Evolutionary conservation across 257 asterid species (phyloP).

Genomic region (Anisodus acutangulus): DNA sequence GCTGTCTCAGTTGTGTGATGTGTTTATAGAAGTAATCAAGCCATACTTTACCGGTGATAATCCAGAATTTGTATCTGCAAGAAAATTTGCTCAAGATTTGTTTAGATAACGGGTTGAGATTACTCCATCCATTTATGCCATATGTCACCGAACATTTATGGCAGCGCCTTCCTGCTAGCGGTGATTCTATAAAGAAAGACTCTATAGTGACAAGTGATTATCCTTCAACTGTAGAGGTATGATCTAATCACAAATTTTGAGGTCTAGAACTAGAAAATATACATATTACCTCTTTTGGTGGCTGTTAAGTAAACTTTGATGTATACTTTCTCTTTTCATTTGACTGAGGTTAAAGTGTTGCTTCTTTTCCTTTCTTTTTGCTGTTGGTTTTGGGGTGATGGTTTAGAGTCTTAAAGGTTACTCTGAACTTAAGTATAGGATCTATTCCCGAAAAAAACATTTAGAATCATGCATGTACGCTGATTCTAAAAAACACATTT

Average conservation of each 20-base stretch:
- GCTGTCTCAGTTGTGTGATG: conserved; percentile 90
- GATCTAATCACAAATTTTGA: conserved; percentile 22
- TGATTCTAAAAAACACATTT: too few relatives aligned
- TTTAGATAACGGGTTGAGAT: conserved; percentile 77
- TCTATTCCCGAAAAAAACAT: background rate
- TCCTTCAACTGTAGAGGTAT: conserved; percentile 76
- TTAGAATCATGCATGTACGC: background rate
- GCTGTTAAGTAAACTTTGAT: background rate
- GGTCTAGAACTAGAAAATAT: background rate
- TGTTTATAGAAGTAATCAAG: conserved; percentile 91
- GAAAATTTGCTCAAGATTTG: conserved; percentile 84
- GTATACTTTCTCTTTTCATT: background rate
- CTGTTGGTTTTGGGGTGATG: conserved; percentile 19
- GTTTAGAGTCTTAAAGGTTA: background rate
- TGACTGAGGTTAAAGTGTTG: background rate
- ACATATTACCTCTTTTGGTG: background rate
- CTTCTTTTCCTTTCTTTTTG: background rate
- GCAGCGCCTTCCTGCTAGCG: conserved; percentile 90
- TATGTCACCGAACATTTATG: conserved; percentile 91
- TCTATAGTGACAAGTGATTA: conserved; percentile 84
- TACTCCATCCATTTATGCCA: conserved; percentile 98
- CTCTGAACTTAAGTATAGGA: background rate
- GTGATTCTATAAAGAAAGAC: conserved; percentile 64
- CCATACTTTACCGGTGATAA: conserved; percentile 69
- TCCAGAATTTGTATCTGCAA: conserved; percentile 51